Evolutionary conservation across 2,329 filamentous ascomycete species (phyloP), one percentile per base, ranked within the genome.

Genomic region (Colletotrichum nymphaeae): DNA sequence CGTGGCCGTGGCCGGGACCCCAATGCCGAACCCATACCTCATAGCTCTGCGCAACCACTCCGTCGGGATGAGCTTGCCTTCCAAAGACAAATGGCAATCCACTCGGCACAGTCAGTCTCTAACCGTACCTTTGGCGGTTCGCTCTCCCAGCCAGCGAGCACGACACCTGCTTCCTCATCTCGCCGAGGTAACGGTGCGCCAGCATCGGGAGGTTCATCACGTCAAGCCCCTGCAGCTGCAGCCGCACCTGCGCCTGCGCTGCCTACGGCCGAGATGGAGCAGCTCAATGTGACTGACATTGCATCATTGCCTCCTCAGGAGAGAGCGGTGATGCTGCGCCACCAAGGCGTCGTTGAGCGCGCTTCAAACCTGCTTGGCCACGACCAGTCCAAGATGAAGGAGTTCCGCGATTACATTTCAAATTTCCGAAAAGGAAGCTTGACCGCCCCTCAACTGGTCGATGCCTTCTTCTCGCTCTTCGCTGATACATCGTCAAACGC

Each of bases 81-180:
- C 81, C 96, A 98, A 79, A 89, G 97, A 63, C 95, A 97, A 79
- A 92, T 97, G 87, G 95, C 95, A 53, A 95, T 98, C 63, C 95
- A 97, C 77, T 95, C 92, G 63, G 93, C 95, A 1, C 95, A 97
- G 79, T 94, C 95, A 0, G 89, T 94, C 0, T 91, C 94, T 0
- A 92, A 90, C 57, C 90, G 95, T 56, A 95, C 91, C 3, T 98
- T 98, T 84, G 95, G 95, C 56, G 95, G 95, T 7, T 93, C 95
- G 78, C 88, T 98, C 63, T 94, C 93, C n/a, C 81, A 88, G 24
- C 79, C 83, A 65, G 82, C 88, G 56, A 79, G 84, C 77, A 83
- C 76, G 4, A 76, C 79, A 11, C 72, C 76, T 75, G 79, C 59
- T 74, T 81, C 78, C 14, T 71, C 80, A 0, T 72, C 78, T 16